Evolutionary conservation across 2,329 filamentous ascomycete genomes (phyloP).

Genomic region (Blastomyces parvus): DNA sequence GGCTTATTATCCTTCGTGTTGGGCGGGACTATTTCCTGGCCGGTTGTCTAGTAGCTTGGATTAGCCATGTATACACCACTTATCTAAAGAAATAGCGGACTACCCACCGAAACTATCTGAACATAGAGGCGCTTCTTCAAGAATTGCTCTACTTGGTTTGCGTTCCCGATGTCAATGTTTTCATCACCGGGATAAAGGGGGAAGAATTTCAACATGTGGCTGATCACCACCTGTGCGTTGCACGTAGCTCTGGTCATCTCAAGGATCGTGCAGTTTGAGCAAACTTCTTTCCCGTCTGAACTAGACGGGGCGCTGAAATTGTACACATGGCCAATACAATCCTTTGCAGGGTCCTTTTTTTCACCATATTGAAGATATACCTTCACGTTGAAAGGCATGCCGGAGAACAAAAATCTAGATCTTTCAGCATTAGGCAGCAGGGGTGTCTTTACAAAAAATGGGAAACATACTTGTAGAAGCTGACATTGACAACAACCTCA

Average conservation of each 20-base stretch:
- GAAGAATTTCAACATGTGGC: conserved; percentile 7
- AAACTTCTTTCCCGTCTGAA: conserved; percentile 4
- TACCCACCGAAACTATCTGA: conserved; percentile 2
- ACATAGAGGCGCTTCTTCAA: conserved; percentile 4
- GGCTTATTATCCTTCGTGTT: neutral
- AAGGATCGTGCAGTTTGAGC: conserved; percentile 6
- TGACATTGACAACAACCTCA: conserved; percentile 7
- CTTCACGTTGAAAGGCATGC: conserved; percentile 5
- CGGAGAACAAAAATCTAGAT: conserved; percentile 2
- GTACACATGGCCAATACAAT: conserved; percentile 4
- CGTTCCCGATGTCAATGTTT: conserved; percentile 3
- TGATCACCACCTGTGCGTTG: conserved; percentile 3
- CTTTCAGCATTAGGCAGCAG: neutral
- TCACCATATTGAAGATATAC: conserved; percentile 4
- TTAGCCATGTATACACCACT: neutral
- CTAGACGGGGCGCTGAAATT: conserved; percentile 6
- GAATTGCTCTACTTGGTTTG: conserved; percentile 1
- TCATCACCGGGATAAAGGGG: conserved; percentile 3
- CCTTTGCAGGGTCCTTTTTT: neutral
- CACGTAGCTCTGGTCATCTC: neutral
- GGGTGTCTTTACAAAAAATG: neutral
- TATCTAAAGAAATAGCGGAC: neutral
- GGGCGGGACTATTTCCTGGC: conserved; percentile 1
- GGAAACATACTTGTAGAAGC: conserved; percentile 3
- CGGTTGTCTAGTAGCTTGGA: neutral